Percentiles rank a stretch among this genome's conserved stretches.
phyloP scores from a whole-genome alignment of 805 yeast species.

The Starmerella stellata region DNA sequence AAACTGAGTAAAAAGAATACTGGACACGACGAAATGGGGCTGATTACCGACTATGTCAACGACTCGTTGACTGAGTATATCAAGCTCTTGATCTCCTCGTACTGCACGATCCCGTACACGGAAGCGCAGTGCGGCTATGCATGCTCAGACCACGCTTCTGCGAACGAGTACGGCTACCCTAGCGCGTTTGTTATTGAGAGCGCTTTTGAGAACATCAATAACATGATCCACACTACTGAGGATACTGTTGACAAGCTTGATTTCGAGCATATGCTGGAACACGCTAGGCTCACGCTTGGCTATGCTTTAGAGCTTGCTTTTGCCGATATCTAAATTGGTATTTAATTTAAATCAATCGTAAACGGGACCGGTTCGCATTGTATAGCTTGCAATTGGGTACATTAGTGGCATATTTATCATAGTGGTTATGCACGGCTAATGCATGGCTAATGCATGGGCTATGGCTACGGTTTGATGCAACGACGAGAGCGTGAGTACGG shows the following conservation, averaged over 20 bases:
- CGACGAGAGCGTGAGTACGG: no score
- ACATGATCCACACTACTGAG: conserved; percentile 48
- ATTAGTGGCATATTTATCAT: no score
- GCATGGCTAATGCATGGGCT: no score
- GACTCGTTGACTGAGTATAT: conserved; percentile 39
- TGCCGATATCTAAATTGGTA: conserved; percentile 12
- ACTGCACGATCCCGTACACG: conserved; percentile 48
- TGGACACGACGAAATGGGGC: conserved; percentile 54
- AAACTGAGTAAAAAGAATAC: conserved; percentile 24
- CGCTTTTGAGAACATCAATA: conserved; percentile 42
- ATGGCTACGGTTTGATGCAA: no score
- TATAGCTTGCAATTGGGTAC: no score
- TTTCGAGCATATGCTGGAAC: conserved; percentile 63
- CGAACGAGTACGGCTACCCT: conserved; percentile 67
- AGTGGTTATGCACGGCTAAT: no score
- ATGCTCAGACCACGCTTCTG: conserved; percentile 85
- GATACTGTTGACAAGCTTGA: conserved; percentile 73
- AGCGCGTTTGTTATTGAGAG: conserved; percentile 69
- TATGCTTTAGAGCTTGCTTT: conserved; percentile 49
- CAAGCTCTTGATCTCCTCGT: conserved; percentile 40
- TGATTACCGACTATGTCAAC: conserved; percentile 54
- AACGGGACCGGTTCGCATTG: no score
- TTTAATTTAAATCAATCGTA: no score
- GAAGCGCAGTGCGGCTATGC: conserved; percentile 81
- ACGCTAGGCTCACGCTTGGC: conserved; percentile 58